Base-by-base conservation (phyloP, 805 yeast genomes). In the Hanseniaspora valbyensis region DNA sequence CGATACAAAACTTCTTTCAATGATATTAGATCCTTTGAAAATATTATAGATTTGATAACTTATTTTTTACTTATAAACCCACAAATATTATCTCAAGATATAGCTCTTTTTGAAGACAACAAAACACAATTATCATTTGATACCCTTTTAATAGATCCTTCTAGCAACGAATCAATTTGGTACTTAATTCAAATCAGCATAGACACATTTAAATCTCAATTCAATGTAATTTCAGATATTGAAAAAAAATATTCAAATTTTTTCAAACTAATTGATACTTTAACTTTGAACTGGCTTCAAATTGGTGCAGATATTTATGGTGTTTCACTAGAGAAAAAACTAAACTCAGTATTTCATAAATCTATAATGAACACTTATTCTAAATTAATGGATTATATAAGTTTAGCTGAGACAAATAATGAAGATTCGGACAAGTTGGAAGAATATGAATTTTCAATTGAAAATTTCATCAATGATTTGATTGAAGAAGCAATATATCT, bases 221-320 rank as follows among this genome's bases (percentile, higher is more conserved):
- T 38, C 25, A 7, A 40, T 12, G 14, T 22, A 9, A 18, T 6
- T n/a, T 36, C 14, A 13, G 12, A 34, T 0, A 18, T 25, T 19
- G 29, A 26, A 3, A 13, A 28, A 22, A 18, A 22, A 10, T 32
- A 24, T 21, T 32, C 32, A 2, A n/a, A 24, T 5, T 38, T 38
- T 21, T 18, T 34, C 9, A 24, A 39, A 32, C 19, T 46, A n/a
- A 18, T 46, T 2, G 44, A 46, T 18, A 39, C 43, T 2, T 25
- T 46, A 19, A 46, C 44, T 10, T 24, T 36, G 25, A 44, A 43
- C 21, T 50, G 53, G 53, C 28, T 50, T 10, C 44, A 43, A 32
- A 50, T 50, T 16, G 49, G 44, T 18, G 18, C 38, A 34, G 53
- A 50, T 19, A 37, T 43, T 37, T 50, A 41, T n/a, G 53, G 53